Evolutionary conservation across 768 basidiomycete species (phyloP), one percentile per base, ranked within the genome.

Genomic region (Lyophyllum semitale): DNA sequence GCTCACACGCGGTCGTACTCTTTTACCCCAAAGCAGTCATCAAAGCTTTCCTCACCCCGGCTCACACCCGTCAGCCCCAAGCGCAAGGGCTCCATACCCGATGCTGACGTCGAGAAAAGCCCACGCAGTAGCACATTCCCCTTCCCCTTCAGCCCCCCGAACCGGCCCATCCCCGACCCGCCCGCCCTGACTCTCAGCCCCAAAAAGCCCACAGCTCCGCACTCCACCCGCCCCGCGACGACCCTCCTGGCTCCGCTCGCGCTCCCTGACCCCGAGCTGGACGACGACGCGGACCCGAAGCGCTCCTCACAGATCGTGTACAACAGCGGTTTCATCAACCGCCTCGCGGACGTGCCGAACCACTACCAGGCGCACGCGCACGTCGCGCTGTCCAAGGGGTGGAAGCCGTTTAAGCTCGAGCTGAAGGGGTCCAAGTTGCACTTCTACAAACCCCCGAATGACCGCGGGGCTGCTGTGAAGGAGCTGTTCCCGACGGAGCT

Each of bases 401-500:
- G 93, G 93, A 95, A 94, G 66, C 84, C 90, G 4, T 91, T 82
- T 75, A 93, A 94, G 68, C 78, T 88, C 42, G 88, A 92, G 61
- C 73, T 95, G 25, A 88, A 91, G 64, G 93, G 93, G 6, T 83
- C 88, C 12, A 95, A 95, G 68, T 63, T 95, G 46, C 88, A 89
- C 68, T 89, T 95, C 64, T 93, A 90, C 68, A 95, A 95, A 63
- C 84, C 91, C 0, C 91, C 93, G 0, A 76, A 79, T 26, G 93
- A 95, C 59, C 76, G 85, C 53, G 73, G 70, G 22, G 71, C 75
- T 1, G 87, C 77, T 0, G 77, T 93, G 49, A 89, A 86, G 66
- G 85, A 88, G 8, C 71, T 93, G 23, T 95, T 95, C 63, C 87
- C 90, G 9, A 78, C 82, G 0, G 83, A 75, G 8, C 70, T 90